Evolutionary conservation across 345 rosid species (phyloP).

Genomic region (Euphorbia pulcherrima): DNA sequence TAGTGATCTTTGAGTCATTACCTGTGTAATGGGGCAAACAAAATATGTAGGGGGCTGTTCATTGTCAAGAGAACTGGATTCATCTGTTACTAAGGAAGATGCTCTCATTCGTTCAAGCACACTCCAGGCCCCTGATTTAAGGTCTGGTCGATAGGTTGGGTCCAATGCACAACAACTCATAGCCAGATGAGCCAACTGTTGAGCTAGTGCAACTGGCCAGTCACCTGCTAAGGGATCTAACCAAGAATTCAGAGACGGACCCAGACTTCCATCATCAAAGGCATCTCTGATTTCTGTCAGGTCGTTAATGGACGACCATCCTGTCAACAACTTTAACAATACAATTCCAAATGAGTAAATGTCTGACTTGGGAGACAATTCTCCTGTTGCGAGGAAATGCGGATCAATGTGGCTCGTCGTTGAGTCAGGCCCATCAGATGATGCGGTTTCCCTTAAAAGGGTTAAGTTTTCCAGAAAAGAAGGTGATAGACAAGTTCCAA

Average conservation of each 20-base stretch:
- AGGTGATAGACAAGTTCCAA: conserved; percentile 60
- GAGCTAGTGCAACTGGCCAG: conserved; percentile 85
- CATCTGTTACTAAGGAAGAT: conserved; percentile 44
- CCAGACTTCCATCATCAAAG: conserved; percentile 47
- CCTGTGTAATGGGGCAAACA: conserved; percentile 84
- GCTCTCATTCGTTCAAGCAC: conserved; percentile 82
- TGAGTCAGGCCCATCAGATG: conserved; percentile 43
- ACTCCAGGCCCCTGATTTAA: conserved; percentile 72
- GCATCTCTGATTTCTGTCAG: conserved; percentile 56
- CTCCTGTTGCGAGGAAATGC: conserved; percentile 60
- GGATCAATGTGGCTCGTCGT: conserved; percentile 73
- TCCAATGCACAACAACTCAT: conserved; percentile 70
- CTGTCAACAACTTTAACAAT: conserved; percentile 65
- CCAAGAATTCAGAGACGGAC: conserved; percentile 38
- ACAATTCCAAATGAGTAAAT: conserved; percentile 80
- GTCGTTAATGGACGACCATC: conserved; percentile 54
- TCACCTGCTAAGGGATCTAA: conserved; percentile 89
- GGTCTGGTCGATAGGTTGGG: conserved; percentile 64
- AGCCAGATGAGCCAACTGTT: conserved; percentile 69
- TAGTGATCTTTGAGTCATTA: too few relatives aligned
- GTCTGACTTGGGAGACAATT: conserved; percentile 73
- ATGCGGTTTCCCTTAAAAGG: conserved; percentile 24
- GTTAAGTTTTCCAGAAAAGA: conserved; percentile 21
- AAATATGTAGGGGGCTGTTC: conserved; percentile 63
- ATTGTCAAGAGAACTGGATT: conserved; percentile 40